Evolutionary conservation across 192 early-diverging fungal species (phyloP), one percentile per base, ranked within the genome.

Genomic region (Entophlyctis luteolus): DNA sequence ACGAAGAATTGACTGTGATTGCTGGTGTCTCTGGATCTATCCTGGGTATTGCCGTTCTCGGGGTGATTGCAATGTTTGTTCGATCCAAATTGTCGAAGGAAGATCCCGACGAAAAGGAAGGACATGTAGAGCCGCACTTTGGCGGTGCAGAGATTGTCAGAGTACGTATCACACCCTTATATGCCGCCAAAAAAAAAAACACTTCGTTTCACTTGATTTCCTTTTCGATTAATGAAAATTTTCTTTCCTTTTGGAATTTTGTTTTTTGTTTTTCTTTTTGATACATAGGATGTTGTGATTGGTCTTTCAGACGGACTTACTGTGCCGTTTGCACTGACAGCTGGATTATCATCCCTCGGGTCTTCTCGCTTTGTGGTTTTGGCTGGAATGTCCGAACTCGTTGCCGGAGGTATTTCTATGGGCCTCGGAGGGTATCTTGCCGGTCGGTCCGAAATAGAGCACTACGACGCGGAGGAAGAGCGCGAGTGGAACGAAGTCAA

Each of bases 251-350:
- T 12, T 20, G 10, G 14, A 16, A 27, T n/a, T n/a, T n/a, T n/a
- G n/a, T n/a, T 45, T 45, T n/a, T 45, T 45, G n/a, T 45, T 45
- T 10, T 45, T 45, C 12, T 45, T 12, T 45, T n/a, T 12, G 10
- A 45, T n/a, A n/a, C 42, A 45, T 45, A 62, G 59, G 73, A 75
- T 75, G 37, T 75, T 23, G 70, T 75, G 48, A 68, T 75, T 36
- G 73, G 73, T 16, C 63, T 79, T 25, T 74, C 72, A 8, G 78
- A 79, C 55, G 78, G 78, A 2, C 67, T 79, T 31, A 79, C 78
- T 25, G 81, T 88, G 5, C 85, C 85, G 10, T 88, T 88, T 76
- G 87, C 87, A 20, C 69, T 88, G 10, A 82, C 87, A 23, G 87
- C 87, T 12, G 87, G 87, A 46, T 68, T 88, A 20, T 72, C 81